Evolutionary conservation across 1,284 basidiomycete genomes (phyloP), one percentile per base, ranked within the genome.

Genomic region (Porodaedalea pini): DNA sequence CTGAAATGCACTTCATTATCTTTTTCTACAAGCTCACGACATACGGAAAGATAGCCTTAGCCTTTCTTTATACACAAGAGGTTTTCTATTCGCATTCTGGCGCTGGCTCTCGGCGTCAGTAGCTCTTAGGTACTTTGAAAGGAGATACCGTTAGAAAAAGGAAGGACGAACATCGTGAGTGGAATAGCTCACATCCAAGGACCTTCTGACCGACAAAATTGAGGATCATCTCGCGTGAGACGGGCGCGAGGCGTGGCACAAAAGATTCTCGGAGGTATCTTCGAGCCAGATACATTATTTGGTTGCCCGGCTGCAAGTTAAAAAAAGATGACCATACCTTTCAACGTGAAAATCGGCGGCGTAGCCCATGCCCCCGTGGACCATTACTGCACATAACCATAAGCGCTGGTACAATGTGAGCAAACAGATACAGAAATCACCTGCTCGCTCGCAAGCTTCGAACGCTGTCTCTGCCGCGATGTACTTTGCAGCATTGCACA

Each of bases 401-500:
- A 61, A 44, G 63, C 59, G 37, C 60, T 62, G n/a, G 13, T 3
- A 50, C 3, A 15, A 23, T 15, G 8, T 11, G 21, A 29, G n/a
- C 4, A 49, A 43, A 17, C 10, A 27, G 19, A 36, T 47, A 15
- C 19, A 17, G 27, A 39, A 32, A 7, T 47, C 61, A 43, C 61
- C 62, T 32, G 62, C 62, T 21, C 59, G 31, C 43, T 64, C 62
- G 34, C 63, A 64, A 27, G 68, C 67, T 32, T 61, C 62, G 55
- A 61, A 69, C 8, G 67, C 69, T 23, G 68, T 67, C 51, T 69
- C 68, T 0, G 66, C 65, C 3, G 69, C 67, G 39, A 69, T 59
- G 55, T 68, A 68, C 61, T 70, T 70, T 1, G 69, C 69, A 15
- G 69, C 66, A 39, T 70, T 70, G 19, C 67, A 67, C 32, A 67